A percentile compares a stretch with the other conserved stretches of the same genome.
These are phyloP conservation scores for Aegilops umbellulata DNA, from an alignment of 176 grass and related monocot genomes.

Conservation along the genomic window DNA sequence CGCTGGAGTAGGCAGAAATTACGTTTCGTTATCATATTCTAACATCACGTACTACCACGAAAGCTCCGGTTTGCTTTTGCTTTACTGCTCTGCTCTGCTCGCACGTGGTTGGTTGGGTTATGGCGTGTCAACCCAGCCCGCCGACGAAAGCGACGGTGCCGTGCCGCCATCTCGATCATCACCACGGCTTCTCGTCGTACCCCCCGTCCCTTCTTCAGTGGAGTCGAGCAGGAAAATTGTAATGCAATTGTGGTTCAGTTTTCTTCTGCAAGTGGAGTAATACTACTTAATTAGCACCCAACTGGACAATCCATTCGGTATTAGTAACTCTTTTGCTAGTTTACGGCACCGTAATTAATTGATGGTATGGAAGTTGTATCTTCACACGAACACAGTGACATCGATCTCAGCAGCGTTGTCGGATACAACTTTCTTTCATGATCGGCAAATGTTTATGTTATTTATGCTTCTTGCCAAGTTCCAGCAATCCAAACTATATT, in stretches of 20 bases:
- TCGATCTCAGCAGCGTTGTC: no score
- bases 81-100: not conserved
- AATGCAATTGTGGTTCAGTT: no score
- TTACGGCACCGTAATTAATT: not conserved
- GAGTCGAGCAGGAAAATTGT: not conserved
- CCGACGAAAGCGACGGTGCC: conserved; percentile 13
- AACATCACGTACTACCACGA: no score
- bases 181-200: not conserved
- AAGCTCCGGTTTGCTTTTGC: no score
- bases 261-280: no score
- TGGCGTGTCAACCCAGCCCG: not conserved
- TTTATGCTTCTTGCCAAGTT: no score
- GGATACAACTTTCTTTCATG: no score
- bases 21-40: no score
- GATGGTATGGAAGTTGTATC: not conserved
- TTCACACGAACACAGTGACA: not conserved
- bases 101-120: not conserved
- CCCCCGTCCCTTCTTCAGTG: no score
- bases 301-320: not conserved
- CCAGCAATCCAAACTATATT: no score
- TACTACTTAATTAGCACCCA: not conserved
- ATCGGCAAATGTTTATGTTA: no score
- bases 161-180: not conserved
- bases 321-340: not conserved
- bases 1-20: not conserved